Percentiles rank a stretch among this genome's conserved stretches.
Evolutionary conservation across 352 stramenopile species (phyloP).

Genomic region (Aphanomyces invadans): DNA sequence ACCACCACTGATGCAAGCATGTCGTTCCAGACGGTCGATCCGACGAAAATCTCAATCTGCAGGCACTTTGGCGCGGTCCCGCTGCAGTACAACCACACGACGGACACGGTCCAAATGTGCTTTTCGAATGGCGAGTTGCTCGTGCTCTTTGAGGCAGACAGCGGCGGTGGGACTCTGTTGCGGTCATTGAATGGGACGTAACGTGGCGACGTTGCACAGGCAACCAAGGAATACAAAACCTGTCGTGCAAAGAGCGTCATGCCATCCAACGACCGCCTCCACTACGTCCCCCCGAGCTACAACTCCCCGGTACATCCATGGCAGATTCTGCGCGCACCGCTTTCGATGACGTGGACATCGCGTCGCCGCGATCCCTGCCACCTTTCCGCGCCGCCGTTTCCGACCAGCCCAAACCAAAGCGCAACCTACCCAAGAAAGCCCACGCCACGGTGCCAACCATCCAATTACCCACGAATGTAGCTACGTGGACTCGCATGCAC

Average conservation of each 20-base stretch:
- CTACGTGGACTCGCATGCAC: neutral
- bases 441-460: neutral
- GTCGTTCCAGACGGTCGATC: conserved; percentile 31
- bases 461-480: neutral
- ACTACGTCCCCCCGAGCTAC: neutral
- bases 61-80: conserved; percentile 33
- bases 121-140: conserved; percentile 39
- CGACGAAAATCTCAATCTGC: conserved; percentile 8
- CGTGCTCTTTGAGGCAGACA: conserved; percentile 29
- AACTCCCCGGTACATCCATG: neutral
- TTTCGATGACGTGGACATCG: too few species aligned
- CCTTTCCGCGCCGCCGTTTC: too few species aligned
- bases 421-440: neutral
- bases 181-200: too few species aligned
- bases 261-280: neutral
- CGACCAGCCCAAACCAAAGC: too few species aligned
- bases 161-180: neutral
- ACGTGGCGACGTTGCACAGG: neutral
- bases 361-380: too few species aligned
- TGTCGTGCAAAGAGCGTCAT: conserved; percentile 9
- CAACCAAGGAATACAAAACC: neutral
- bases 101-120: conserved; percentile 27
- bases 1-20: too few species aligned
- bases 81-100: conserved; percentile 25
- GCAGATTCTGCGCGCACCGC: too few species aligned